phyloP scores from a whole-genome alignment of 495 filamentous ascomycete genomes.

The Penicillium soppii region DNA sequence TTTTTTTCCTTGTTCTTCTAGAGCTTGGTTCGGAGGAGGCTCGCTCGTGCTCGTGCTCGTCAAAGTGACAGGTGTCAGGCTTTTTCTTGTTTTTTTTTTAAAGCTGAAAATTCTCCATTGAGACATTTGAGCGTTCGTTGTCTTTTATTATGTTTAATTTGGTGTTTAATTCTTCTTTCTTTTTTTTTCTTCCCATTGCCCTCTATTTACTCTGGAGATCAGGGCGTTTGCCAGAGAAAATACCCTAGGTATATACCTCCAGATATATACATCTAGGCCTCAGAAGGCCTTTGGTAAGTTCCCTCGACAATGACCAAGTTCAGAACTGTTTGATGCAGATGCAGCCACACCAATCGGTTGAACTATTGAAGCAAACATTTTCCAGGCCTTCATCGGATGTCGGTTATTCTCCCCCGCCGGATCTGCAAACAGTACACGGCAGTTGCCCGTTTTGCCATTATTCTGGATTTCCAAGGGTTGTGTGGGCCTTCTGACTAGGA shows the following conservation, averaged over 20 bases:
- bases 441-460: slow-evolving; percentile 12
- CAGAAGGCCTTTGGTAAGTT: not conserved
- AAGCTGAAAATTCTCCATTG: slow-evolving; percentile 4
- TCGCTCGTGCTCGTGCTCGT: slow-evolving; percentile 8
- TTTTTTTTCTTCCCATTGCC: not conserved
- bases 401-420: slow-evolving; percentile 14
- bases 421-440: slow-evolving; percentile 29
- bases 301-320: slow-evolving; percentile 11
- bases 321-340: slow-evolving; percentile 19
- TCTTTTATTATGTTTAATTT: too few species aligned
- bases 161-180: too few species aligned
- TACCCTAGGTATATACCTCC: not conserved
- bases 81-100: not conserved
- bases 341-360: slow-evolving; percentile 27
- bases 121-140: too few species aligned
- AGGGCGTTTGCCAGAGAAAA: slow-evolving; percentile 4
- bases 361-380: slow-evolving; percentile 31
- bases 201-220: not conserved
- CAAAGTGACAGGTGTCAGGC: slow-evolving; percentile 29
- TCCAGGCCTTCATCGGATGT: slow-evolving; percentile 14
- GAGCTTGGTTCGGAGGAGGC: slow-evolving; percentile 12
- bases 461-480: not conserved
- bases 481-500: not conserved
- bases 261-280: not conserved
- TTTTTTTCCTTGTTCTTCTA: slow-evolving; percentile 8